A percentile compares a stretch with the other conserved stretches of the same genome.
Evolutionary conservation across 23 red algal genomes (phyloP).

Genomic region (Gracilaria caudata): DNA sequence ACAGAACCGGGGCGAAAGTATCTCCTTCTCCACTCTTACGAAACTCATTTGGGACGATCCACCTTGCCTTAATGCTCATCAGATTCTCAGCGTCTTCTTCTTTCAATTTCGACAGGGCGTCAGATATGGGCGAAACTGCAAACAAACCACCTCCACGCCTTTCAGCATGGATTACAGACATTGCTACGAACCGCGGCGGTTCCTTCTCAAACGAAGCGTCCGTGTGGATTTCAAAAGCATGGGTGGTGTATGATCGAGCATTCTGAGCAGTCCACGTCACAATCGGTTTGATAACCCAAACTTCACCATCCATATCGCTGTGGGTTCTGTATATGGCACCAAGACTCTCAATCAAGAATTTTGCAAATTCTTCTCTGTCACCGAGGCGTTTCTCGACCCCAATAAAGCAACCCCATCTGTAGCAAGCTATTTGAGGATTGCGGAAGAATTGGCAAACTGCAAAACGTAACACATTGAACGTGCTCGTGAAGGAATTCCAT

Average conservation of each 20-base stretch:
- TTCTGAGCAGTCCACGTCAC: conserved; percentile 6
- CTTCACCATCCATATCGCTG: conserved; percentile 15
- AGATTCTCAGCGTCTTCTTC: conserved; percentile 3
- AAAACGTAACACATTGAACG: background rate
- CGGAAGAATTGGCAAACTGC: background rate
- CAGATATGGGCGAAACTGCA: conserved; percentile 11
- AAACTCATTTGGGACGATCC: conserved; percentile 9
- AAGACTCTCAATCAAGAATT: conserved; percentile 1
- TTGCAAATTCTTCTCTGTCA: background rate
- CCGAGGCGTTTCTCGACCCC: background rate
- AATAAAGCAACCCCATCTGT: conserved; percentile 12
- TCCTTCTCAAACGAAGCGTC: conserved; percentile 10
- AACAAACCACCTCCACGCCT: conserved; percentile 9
- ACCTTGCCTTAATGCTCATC: conserved; percentile 5
- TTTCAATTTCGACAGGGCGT: background rate
- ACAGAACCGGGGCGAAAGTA: conserved; percentile 7
- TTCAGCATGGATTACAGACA: conserved; percentile 24
- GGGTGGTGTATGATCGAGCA: conserved; percentile 17
- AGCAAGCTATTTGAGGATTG: background rate
- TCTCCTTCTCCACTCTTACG: background rate
- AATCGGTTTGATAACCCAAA: background rate
- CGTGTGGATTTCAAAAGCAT: conserved; percentile 14
- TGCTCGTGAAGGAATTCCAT: background rate
- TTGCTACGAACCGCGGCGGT: conserved; percentile 13
- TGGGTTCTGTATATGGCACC: conserved; percentile 6